These are phyloP conservation scores for Cercospora zeina DNA, from an alignment of 2,329 filamentous ascomycete species.

Conservation along the genomic window DNA sequence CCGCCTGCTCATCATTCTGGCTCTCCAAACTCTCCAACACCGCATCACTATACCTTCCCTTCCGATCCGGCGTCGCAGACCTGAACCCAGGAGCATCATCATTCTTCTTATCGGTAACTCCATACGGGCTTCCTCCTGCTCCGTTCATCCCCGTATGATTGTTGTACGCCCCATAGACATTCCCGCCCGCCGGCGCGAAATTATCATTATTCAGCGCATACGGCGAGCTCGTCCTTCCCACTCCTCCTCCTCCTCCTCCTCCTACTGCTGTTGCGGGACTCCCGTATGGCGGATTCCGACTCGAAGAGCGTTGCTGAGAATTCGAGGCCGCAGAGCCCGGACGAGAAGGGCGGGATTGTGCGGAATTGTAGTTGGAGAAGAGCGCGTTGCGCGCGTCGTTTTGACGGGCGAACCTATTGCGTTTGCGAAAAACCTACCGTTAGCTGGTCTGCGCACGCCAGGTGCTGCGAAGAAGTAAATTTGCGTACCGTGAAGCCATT, in stretches of 20 bases:
- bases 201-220: constrained; percentile 29
- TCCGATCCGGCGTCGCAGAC: constrained; percentile 53
- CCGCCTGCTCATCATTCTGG: constrained; percentile 88
- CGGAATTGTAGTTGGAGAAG: constrained; percentile 43
- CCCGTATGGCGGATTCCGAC: constrained; percentile 28
- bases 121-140: constrained; percentile 19
- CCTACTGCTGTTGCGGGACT: constrained; percentile 5
- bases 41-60: constrained; percentile 88
- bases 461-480: too few species aligned
- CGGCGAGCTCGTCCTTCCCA: constrained; percentile 20
- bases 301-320: constrained; percentile 25
- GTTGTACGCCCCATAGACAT: constrained; percentile 37
- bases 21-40: constrained; percentile 91
- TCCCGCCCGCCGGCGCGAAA: constrained; percentile 23
- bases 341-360: constrained; percentile 35
- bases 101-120: constrained; percentile 15
- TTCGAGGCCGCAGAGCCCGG: constrained; percentile 40
- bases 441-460: neutral
- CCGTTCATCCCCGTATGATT: constrained; percentile 37
- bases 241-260: neutral
- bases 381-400: constrained; percentile 45
- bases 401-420: constrained; percentile 18
- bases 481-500: constrained; percentile 19
- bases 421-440: constrained; percentile 12
- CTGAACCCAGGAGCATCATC: constrained; percentile 38